Conservation (phyloP, 345 rosid species). For the Eucalyptus pauciflora region DNA sequence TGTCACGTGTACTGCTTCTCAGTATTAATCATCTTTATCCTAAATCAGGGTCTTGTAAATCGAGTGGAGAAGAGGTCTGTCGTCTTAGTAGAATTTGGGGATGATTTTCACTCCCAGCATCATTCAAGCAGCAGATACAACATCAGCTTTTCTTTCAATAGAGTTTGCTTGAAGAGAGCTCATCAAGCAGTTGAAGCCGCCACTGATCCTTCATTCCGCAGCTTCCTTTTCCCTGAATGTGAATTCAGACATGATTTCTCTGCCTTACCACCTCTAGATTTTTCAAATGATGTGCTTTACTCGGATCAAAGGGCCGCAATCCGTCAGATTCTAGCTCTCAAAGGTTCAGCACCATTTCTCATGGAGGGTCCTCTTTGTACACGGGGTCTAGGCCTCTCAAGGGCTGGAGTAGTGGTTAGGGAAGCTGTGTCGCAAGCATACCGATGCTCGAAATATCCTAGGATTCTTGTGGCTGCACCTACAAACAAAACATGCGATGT, state of each 20-base stretch:
- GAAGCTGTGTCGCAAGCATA: neutral
- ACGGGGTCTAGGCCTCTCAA: neutral
- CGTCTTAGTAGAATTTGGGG: slow-evolving; percentile 17
- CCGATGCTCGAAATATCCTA: neutral
- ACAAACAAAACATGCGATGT: neutral
- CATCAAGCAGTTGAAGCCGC: slow-evolving; percentile 26
- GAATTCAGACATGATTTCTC: neutral
- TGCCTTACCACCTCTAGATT: neutral
- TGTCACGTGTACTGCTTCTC: neutral
- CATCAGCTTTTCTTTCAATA: slow-evolving; percentile 30
- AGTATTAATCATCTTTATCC: neutral
- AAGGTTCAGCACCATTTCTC: neutral
- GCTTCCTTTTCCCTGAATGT: slow-evolving; percentile 6
- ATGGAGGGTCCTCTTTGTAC: neutral
- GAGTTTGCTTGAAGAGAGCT: slow-evolving; percentile 25
- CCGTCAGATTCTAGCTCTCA: neutral
- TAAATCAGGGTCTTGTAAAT: neutral
- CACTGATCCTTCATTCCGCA: slow-evolving; percentile 2
- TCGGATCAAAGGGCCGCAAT: neutral
- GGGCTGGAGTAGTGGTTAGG: neutral
- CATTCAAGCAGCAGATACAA: slow-evolving; percentile 3
- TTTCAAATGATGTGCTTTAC: neutral
- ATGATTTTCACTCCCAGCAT: slow-evolving; percentile 16
- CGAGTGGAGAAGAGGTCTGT: slow-evolving; percentile 7
- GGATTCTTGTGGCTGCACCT: neutral